These are phyloP conservation scores for Lactarius sp. DNA, from an alignment of 768 basidiomycete species.

Conservation along the genomic window DNA sequence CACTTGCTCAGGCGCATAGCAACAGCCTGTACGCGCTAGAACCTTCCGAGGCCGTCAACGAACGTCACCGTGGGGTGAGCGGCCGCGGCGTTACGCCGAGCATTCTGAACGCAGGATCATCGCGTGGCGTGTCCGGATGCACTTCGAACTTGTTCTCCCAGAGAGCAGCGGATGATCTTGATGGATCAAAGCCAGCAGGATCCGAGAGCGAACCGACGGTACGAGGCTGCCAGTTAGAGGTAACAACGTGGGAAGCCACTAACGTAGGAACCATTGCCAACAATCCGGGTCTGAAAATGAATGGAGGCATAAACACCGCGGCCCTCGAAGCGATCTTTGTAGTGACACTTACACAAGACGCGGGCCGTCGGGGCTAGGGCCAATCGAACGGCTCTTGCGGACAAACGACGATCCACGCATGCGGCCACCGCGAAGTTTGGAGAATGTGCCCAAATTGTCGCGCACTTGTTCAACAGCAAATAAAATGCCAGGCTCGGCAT, in stretches of 20 bases:
- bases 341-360: constrained; percentile 43
- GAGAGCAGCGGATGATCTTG: constrained; percentile 72
- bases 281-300: constrained; percentile 51
- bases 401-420: constrained; percentile 82
- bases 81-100: constrained; percentile 8
- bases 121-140: constrained; percentile 75
- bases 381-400: constrained; percentile 66
- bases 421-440: constrained; percentile 83
- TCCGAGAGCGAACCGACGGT: constrained; percentile 56
- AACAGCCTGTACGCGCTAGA: not conserved
- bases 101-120: constrained; percentile 47
- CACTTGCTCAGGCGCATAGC: not conserved
- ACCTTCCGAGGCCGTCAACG: not conserved
- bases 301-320: constrained; percentile 29
- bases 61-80: constrained; percentile 8
- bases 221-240: constrained; percentile 50
- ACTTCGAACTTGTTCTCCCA: constrained; percentile 84
- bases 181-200: constrained; percentile 72
- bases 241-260: constrained; percentile 68
- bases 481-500: constrained; percentile 62
- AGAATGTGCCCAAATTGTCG: constrained; percentile 82
- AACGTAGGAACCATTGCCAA: constrained; percentile 75
- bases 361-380: constrained; percentile 43
- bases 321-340: not conserved
- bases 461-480: constrained; percentile 76